phyloP scores from a whole-genome alignment of 1,139 yeast species.

The Geotrichum bryndzae region DNA sequence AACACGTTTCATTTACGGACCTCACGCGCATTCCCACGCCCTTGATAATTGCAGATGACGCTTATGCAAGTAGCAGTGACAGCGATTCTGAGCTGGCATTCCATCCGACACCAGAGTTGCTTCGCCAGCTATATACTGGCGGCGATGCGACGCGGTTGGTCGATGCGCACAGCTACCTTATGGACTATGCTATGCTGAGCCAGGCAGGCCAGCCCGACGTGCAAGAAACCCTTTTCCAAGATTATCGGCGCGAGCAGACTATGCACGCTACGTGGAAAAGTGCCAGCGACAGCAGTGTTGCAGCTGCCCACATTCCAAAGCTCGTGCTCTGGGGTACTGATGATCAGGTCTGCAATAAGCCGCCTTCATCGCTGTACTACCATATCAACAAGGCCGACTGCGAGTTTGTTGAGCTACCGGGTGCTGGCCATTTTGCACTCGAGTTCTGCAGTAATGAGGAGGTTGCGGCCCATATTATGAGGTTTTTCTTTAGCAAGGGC shows the following conservation, averaged over 20 bases:
- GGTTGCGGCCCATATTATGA: not conserved
- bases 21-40: not conserved
- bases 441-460: constrained; percentile 19
- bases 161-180: not conserved
- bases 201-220: constrained; percentile 31
- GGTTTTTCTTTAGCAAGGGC: not conserved
- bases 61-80: not conserved
- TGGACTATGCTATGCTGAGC: constrained; percentile 31
- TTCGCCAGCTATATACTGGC: not conserved
- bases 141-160: not conserved
- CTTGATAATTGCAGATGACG: not conserved
- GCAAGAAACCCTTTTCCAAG: constrained; percentile 37
- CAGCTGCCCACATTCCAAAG: constrained; percentile 36
- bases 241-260: constrained; percentile 28
- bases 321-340: constrained; percentile 42
- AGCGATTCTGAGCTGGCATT: not conserved
- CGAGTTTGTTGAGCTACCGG: constrained; percentile 27
- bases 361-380: not conserved
- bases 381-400: constrained; percentile 29
- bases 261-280: not conserved
- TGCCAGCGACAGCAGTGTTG: constrained; percentile 25
- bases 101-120: not conserved
- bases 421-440: constrained; percentile 42
- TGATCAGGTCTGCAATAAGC: constrained; percentile 25
- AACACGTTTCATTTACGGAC: not conserved